Percentiles rank a stretch among this genome's conserved stretches.
Conservation (phyloP, 78 protist genomes). For the Anaeramoeba ignava region DNA sequence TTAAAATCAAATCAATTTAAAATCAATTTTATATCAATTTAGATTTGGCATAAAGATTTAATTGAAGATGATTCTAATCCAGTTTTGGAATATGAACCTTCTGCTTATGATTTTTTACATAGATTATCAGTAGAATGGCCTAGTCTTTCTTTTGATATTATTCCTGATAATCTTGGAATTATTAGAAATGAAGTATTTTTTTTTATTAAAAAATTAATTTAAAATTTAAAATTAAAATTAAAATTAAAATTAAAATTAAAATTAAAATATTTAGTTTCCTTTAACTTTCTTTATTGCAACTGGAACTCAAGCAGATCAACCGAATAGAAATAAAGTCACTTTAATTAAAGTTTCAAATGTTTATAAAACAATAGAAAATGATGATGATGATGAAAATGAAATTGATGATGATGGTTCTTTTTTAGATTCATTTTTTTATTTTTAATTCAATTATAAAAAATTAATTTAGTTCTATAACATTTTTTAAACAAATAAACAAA, state of each 20-base stretch:
- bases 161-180: slow-evolving; percentile 59
- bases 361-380: slow-evolving; percentile 41
- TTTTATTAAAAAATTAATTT: neutral
- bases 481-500: slow-evolving; percentile 40
- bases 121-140: slow-evolving; percentile 72
- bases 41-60: no score
- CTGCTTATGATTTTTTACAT: slow-evolving; percentile 75
- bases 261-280: neutral
- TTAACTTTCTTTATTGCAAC: neutral
- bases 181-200: neutral
- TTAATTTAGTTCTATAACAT: no score
- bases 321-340: neutral
- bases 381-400: neutral
- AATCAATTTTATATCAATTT: no score
- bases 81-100: slow-evolving; percentile 46
- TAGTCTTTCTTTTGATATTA: slow-evolving; percentile 64
- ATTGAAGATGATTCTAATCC: no score
- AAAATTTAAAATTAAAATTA: neutral
- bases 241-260: neutral
- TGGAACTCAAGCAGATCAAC: neutral
- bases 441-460: no score
- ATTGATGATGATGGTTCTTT: no score
- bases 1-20: no score
- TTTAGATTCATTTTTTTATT: no score
- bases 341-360: slow-evolving; percentile 18